phyloP scores from a whole-genome alignment of 2,329 filamentous ascomycete species.

The Fonsecaea pedrosoi region DNA sequence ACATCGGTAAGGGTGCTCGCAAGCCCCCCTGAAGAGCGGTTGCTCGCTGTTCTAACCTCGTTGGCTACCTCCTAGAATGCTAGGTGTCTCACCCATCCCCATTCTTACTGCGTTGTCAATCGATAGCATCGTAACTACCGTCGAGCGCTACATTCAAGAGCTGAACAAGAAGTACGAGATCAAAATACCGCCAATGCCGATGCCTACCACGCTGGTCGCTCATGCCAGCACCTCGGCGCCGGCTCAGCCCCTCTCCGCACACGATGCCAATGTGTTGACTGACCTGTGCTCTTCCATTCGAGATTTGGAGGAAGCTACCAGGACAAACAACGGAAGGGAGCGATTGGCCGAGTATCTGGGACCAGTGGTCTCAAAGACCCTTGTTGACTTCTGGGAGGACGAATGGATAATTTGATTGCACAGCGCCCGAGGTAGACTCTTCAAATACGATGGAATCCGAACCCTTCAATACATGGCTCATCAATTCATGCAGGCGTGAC shows the following conservation, averaged over 20 bases:
- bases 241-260: constrained; percentile 39
- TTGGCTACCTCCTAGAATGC: constrained; percentile 12
- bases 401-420: constrained; percentile 33
- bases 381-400: constrained; percentile 39
- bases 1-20: constrained; percentile 3
- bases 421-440: too few relatives aligned
- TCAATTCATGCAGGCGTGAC: background rate
- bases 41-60: background rate
- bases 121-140: constrained; percentile 18
- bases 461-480: background rate
- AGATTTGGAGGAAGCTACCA: constrained; percentile 35
- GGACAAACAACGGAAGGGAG: constrained; percentile 27
- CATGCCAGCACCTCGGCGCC: constrained; percentile 34
- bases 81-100: constrained; percentile 1
- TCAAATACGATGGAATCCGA: background rate
- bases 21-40: background rate
- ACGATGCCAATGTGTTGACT: constrained; percentile 45
- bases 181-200: background rate
- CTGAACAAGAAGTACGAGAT: constrained; percentile 8
- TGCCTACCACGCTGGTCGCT: constrained; percentile 32
- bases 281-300: constrained; percentile 42
- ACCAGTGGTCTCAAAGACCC: constrained; percentile 17
- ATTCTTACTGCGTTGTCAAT: constrained; percentile 15
- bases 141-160: constrained; percentile 21
- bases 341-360: constrained; percentile 27